These are phyloP conservation scores for Plenodomus tracheiphilus DNA, from an alignment of 2,329 filamentous ascomycete genomes.

Conservation along the genomic window DNA sequence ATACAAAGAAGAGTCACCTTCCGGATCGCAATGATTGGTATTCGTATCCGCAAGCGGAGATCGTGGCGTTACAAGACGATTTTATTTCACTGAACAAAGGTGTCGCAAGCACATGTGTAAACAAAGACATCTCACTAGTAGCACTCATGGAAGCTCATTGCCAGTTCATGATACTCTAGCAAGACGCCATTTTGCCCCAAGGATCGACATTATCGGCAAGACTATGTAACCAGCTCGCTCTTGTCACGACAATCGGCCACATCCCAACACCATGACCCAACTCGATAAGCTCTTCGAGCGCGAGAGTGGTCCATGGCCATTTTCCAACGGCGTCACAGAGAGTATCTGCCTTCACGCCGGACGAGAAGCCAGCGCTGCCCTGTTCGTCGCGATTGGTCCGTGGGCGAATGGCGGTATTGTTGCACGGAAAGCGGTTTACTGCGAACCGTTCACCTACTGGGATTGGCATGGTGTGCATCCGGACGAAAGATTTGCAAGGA, in stretches of 20 bases:
- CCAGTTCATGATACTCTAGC: neutral
- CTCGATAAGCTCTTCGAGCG: neutral
- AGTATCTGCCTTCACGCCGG: conserved; percentile 12
- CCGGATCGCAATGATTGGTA: neutral
- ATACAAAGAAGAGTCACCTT: neutral
- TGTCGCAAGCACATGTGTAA: neutral
- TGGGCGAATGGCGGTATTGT: neutral
- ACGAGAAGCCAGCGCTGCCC: conserved; percentile 14
- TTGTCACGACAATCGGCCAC: neutral
- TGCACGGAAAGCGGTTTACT: conserved; percentile 9
- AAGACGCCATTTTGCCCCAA: neutral
- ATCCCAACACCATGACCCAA: neutral
- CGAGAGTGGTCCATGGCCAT: conserved; percentile 4
- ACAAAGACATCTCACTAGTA: neutral
- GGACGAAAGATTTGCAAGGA: neutral
- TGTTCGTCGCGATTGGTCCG: conserved; percentile 11
- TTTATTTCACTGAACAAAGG: conserved; percentile 4
- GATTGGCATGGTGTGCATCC: conserved; percentile 25
- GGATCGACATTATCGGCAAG: neutral
- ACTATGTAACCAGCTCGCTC: neutral
- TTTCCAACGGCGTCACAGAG: conserved; percentile 1
- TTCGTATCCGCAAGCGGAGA: conserved; percentile 7
- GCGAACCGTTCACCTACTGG: conserved; percentile 32
- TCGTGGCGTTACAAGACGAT: neutral
- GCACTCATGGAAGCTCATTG: neutral